These are phyloP conservation scores for Rhodomyrtus psidioides DNA, from an alignment of 441 rosid species.

Conservation along the genomic window DNA sequence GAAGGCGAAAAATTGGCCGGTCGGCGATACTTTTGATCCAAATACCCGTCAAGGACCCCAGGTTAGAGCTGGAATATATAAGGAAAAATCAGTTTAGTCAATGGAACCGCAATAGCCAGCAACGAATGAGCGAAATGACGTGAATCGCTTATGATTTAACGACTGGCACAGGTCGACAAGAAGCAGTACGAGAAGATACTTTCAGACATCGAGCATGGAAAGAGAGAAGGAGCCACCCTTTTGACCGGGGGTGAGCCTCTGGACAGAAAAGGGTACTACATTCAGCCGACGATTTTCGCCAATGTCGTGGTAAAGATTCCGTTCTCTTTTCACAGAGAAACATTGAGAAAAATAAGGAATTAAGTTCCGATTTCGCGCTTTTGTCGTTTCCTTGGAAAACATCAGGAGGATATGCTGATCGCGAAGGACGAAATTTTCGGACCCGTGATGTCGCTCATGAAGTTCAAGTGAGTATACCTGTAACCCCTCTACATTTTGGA, in stretches of 20 bases:
- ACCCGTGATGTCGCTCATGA: constrained; percentile 67
- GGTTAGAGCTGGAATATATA: constrained; percentile 21
- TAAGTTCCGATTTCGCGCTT: neutral
- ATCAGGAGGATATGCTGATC: constrained; percentile 68
- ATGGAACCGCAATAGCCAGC: neutral
- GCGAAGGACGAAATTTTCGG: constrained; percentile 73
- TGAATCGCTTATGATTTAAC: neutral
- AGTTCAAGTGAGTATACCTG: constrained; percentile 48
- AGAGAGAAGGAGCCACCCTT: constrained; percentile 67
- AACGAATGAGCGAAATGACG: neutral
- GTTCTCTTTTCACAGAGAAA: neutral
- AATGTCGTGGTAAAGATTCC: constrained; percentile 42
- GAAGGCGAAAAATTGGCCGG: constrained; percentile 52
- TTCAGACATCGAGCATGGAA: constrained; percentile 58
- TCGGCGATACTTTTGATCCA: constrained; percentile 79
- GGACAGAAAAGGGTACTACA: constrained; percentile 46
- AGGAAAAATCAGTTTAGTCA: neutral
- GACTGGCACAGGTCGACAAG: constrained; percentile 36
- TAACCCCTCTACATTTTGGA: neutral
- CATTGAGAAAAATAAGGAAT: neutral
- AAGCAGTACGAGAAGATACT: constrained; percentile 48
- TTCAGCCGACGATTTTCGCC: constrained; percentile 62
- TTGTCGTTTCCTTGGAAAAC: neutral
- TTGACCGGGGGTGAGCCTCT: constrained; percentile 51
- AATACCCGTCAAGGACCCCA: constrained; percentile 61